Evolutionary conservation across 352 stramenopile species (phyloP).

Genomic region (Albugo laibachii): DNA sequence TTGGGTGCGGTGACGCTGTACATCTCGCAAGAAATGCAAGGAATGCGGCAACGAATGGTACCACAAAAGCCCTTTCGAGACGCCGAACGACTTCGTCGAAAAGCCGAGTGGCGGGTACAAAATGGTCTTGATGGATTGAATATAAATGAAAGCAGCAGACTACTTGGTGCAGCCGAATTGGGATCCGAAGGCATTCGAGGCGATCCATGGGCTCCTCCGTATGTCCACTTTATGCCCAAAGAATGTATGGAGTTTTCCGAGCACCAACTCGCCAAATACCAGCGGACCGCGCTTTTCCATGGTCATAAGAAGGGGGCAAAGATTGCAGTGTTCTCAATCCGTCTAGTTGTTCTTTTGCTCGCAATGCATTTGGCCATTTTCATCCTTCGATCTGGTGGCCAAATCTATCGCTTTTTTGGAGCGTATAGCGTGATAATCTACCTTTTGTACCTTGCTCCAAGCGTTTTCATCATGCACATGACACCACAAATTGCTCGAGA

Average conservation of each 20-base stretch:
- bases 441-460: conserved; percentile 28
- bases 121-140: conserved; percentile 16
- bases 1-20: conserved; percentile 27
- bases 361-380: conserved; percentile 47
- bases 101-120: conserved; percentile 28
- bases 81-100: conserved; percentile 30
- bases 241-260: not conserved
- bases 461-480: conserved; percentile 33
- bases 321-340: conserved; percentile 39
- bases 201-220: conserved; percentile 24
- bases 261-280: not conserved
- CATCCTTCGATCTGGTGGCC: conserved; percentile 22
- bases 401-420: conserved; percentile 13
- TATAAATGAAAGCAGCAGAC: conserved; percentile 22
- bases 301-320: conserved; percentile 27
- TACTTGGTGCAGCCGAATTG: conserved; percentile 14
- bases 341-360: conserved; percentile 50
- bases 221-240: conserved; percentile 14
- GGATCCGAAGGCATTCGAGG: not conserved
- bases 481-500: conserved; percentile 43
- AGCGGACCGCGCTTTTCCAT: conserved; percentile 14
- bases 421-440: conserved; percentile 9
- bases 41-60: conserved; percentile 29
- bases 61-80: conserved; percentile 30
- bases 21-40: conserved; percentile 23